These are phyloP conservation scores for Tolypocladium sp. DNA, from an alignment of 2,329 filamentous ascomycete species.

Conservation along the genomic window DNA sequence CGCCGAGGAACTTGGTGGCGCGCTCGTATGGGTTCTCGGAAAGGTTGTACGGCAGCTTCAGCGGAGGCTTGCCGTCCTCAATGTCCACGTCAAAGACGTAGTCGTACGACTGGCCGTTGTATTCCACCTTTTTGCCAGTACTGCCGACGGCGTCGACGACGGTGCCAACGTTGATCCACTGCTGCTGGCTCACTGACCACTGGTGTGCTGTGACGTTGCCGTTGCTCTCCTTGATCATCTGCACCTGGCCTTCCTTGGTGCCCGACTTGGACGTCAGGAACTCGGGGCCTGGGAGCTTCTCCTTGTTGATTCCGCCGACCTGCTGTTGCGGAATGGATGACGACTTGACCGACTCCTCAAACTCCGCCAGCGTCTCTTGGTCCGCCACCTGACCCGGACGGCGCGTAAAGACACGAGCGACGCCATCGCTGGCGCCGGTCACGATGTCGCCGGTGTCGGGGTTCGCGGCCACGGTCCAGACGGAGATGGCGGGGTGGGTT, in stretches of 20 bases:
- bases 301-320: slow-evolving; percentile 77
- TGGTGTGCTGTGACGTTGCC: slow-evolving; percentile 79
- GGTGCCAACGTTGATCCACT: slow-evolving; percentile 87
- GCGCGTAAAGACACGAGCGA: slow-evolving; percentile 77
- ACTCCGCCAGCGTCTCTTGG: slow-evolving; percentile 57
- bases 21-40: slow-evolving; percentile 89
- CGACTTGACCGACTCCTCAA: slow-evolving; percentile 72
- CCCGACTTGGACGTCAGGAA: slow-evolving; percentile 75
- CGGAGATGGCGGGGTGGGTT: slow-evolving; percentile 91
- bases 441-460: slow-evolving; percentile 80
- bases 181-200: slow-evolving; percentile 63
- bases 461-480: slow-evolving; percentile 87
- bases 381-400: slow-evolving; percentile 61
- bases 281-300: slow-evolving; percentile 79
- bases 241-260: slow-evolving; percentile 92
- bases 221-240: slow-evolving; percentile 78
- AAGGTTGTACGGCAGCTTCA: slow-evolving; percentile 91
- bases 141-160: slow-evolving; percentile 85
- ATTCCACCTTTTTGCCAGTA: slow-evolving; percentile 65
- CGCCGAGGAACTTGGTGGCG: slow-evolving; percentile 80
- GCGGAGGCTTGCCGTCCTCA: slow-evolving; percentile 82
- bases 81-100: slow-evolving; percentile 96
- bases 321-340: slow-evolving; percentile 86
- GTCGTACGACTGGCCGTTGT: slow-evolving; percentile 84
- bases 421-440: slow-evolving; percentile 82